These are phyloP conservation scores for Claviceps pazoutovae DNA, from an alignment of 2,329 filamentous ascomycete genomes.

Conservation along the genomic window DNA sequence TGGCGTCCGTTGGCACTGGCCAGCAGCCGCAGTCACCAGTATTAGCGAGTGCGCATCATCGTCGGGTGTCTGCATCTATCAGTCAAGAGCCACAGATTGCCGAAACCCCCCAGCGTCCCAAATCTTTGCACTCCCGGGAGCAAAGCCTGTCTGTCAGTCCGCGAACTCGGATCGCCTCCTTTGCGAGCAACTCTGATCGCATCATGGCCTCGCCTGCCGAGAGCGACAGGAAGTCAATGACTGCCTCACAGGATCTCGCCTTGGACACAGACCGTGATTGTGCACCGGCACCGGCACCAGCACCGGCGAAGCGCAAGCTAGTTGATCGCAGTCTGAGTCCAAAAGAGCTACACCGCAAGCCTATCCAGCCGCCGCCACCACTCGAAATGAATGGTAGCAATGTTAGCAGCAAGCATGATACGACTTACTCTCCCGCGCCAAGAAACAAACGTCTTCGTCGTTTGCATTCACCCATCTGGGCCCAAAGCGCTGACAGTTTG, in stretches of 20 bases:
- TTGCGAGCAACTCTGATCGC: slow-evolving; percentile 29
- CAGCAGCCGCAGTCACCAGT: slow-evolving; percentile 21
- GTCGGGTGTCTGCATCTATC: slow-evolving; percentile 23
- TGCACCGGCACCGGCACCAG: slow-evolving; percentile 8
- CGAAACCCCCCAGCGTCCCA: slow-evolving; percentile 33
- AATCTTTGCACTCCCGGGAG: slow-evolving; percentile 49
- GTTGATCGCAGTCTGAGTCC: slow-evolving; percentile 29
- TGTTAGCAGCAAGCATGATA: slow-evolving; percentile 9
- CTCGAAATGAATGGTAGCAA: slow-evolving; percentile 32
- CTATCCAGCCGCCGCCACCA: slow-evolving; percentile 35
- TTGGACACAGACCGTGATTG: slow-evolving; percentile 15
- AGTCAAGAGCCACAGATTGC: slow-evolving; percentile 29
- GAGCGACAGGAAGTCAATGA: slow-evolving; percentile 13
- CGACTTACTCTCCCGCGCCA: slow-evolving; percentile 19
- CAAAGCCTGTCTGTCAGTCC: slow-evolving; percentile 64
- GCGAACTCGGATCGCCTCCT: slow-evolving; percentile 50
- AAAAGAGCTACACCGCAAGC: slow-evolving; percentile 36
- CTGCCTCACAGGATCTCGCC: slow-evolving; percentile 14
- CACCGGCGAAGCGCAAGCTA: slow-evolving; percentile 27
- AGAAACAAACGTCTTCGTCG: slow-evolving; percentile 27
- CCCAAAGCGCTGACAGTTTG: slow-evolving; percentile 24
- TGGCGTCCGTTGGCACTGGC: slow-evolving; percentile 15
- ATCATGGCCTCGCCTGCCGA: slow-evolving; percentile 11
- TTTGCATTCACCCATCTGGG: slow-evolving; percentile 32
- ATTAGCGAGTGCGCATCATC: slow-evolving; percentile 9